Conservation (phyloP, 306 rosid species). For the Cucumis sativus region DNA sequence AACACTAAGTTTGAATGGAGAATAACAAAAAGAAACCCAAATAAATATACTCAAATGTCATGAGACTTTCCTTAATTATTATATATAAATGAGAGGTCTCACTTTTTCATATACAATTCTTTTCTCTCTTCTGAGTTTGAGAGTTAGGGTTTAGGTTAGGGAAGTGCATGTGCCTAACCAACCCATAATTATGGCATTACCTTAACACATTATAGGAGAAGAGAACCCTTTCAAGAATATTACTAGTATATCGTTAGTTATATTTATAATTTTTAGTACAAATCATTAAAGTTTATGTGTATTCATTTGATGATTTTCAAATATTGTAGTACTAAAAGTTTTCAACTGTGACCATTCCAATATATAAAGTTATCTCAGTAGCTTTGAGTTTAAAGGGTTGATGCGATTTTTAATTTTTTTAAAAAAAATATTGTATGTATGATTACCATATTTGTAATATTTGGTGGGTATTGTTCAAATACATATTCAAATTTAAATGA, state of each 20-base stretch:
- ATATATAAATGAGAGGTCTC: neutral
- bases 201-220: neutral
- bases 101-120: neutral
- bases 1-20: neutral
- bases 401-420: neutral
- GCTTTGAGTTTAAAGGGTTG: too few species aligned
- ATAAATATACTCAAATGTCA: neutral
- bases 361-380: too few species aligned
- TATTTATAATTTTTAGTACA: too few species aligned
- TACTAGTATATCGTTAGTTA: too few species aligned
- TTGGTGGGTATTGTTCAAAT: neutral
- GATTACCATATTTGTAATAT: neutral
- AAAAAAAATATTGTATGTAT: neutral
- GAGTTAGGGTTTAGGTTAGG: neutral
- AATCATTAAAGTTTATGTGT: too few species aligned
- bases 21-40: neutral
- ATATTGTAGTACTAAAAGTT: too few species aligned
- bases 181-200: slow-evolving; percentile 1
- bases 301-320: too few species aligned
- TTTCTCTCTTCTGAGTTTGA: neutral
- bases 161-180: neutral
- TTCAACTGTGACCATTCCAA: too few species aligned
- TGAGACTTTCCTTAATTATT: neutral
- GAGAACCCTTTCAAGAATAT: neutral
- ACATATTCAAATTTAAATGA: neutral